These are phyloP conservation scores for Castanea crenata DNA, from an alignment of 306 rosid species.

Conservation along the genomic window DNA sequence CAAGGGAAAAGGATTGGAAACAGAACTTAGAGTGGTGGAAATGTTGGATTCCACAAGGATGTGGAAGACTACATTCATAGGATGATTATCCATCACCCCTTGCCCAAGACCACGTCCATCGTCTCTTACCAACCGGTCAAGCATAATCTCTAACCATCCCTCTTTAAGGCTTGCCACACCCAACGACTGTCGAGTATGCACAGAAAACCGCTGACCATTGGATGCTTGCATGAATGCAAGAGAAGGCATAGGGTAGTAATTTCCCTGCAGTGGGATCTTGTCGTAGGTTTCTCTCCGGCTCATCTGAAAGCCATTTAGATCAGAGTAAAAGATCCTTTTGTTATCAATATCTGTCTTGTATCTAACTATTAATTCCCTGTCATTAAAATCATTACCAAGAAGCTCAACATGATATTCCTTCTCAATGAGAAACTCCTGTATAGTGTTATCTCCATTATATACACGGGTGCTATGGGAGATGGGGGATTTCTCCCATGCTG, in stretches of 20 bases:
- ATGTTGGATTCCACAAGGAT: slow-evolving; percentile 62
- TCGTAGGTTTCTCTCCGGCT: slow-evolving; percentile 91
- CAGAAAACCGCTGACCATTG: slow-evolving; percentile 80
- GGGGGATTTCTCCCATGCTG: slow-evolving; percentile 70
- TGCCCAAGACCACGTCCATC: slow-evolving; percentile 99
- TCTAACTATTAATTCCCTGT: slow-evolving; percentile 86
- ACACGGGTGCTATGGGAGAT: slow-evolving; percentile 91
- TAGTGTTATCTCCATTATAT: slow-evolving; percentile 58
- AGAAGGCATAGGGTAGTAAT: slow-evolving; percentile 93
- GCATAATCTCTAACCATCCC: slow-evolving; percentile 98
- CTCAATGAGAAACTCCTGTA: slow-evolving; percentile 74
- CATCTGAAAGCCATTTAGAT: slow-evolving; percentile 94
- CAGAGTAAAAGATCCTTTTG: slow-evolving; percentile 78
- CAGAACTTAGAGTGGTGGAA: slow-evolving; percentile 51
- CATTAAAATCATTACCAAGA: slow-evolving; percentile 56
- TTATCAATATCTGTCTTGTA: slow-evolving; percentile 76
- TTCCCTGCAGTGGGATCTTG: slow-evolving; percentile 95
- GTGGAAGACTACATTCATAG: slow-evolving; percentile 84
- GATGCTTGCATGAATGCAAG: slow-evolving; percentile 85
- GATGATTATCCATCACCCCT: slow-evolving; percentile 94
- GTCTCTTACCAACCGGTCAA: slow-evolving; percentile 82
- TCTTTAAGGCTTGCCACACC: slow-evolving; percentile 89
- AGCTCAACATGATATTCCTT: slow-evolving; percentile 98
- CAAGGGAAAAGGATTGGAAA: slow-evolving; percentile 48
- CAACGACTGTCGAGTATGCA: slow-evolving; percentile 83